These are phyloP conservation scores for Penicillium digitatum DNA, from an alignment of 2,329 filamentous ascomycete genomes.

Conservation along the genomic window DNA sequence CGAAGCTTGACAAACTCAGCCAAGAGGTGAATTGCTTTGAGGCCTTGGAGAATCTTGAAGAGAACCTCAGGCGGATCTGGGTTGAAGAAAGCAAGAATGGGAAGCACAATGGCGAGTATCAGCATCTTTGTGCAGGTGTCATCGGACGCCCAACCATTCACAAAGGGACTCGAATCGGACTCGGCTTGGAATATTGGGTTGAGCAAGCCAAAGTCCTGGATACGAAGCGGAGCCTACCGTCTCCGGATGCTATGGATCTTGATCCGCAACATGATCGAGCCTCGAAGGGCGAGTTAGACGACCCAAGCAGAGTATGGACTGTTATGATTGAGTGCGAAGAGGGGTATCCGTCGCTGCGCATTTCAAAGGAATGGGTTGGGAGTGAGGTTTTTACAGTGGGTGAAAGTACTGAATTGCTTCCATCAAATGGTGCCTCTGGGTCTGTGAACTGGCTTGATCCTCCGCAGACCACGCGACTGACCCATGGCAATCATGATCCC, in stretches of 20 bases:
- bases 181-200: constrained; percentile 44
- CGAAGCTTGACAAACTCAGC: constrained; percentile 44
- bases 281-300: constrained; percentile 16
- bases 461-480: constrained; percentile 34
- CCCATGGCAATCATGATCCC: constrained; percentile 31
- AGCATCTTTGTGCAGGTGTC: constrained; percentile 41
- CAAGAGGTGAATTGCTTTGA: constrained; percentile 47
- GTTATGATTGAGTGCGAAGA: constrained; percentile 45
- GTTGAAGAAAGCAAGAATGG: constrained; percentile 37
- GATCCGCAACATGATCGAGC: constrained; percentile 24
- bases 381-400: constrained; percentile 32
- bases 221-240: constrained; percentile 24
- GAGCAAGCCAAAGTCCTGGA: constrained; percentile 36
- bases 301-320: constrained; percentile 32
- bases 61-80: constrained; percentile 44
- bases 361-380: constrained; percentile 45
- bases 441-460: constrained; percentile 42
- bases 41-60: constrained; percentile 43
- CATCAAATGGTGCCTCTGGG: constrained; percentile 19
- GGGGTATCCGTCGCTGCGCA: constrained; percentile 43
- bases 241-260: constrained; percentile 34
- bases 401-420: constrained; percentile 24
- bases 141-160: constrained; percentile 44
- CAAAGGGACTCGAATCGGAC: constrained; percentile 37
- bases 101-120: constrained; percentile 31